Evolutionary conservation across 1,284 basidiomycete genomes (phyloP).

Genomic region (Fistulina hepatica): DNA sequence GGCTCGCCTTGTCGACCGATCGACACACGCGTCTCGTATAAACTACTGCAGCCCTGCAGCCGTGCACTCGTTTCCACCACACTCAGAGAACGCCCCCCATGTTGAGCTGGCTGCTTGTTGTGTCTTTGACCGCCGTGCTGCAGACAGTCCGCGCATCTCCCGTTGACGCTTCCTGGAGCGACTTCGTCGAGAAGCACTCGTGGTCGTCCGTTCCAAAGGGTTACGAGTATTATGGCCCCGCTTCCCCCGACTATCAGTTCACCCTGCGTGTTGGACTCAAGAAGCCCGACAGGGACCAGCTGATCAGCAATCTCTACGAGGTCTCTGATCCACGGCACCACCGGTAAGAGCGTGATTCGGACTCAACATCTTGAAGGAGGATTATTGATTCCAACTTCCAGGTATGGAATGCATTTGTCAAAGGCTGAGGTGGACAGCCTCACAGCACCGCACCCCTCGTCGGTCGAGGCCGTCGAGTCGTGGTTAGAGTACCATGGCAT

Average conservation of each 20-base stretch:
- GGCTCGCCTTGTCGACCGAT: too few relatives aligned
- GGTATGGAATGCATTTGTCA: slow-evolving; percentile 35
- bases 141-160: too few relatives aligned
- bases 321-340: slow-evolving; percentile 36
- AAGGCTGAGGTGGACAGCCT: slow-evolving; percentile 36
- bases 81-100: too few relatives aligned
- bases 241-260: slow-evolving; percentile 27
- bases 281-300: slow-evolving; percentile 28
- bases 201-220: slow-evolving; percentile 29
- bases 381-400: not conserved
- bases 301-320: slow-evolving; percentile 30
- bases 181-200: slow-evolving; percentile 31
- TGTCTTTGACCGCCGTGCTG: too few relatives aligned
- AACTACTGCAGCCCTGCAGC: too few relatives aligned
- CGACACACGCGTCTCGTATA: too few relatives aligned
- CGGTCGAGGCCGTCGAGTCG: slow-evolving; percentile 29
- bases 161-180: slow-evolving; percentile 26
- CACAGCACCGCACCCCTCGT: slow-evolving; percentile 33
- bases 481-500: slow-evolving; percentile 38
- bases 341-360: slow-evolving; percentile 17
- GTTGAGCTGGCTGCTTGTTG: too few relatives aligned
- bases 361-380: slow-evolving; percentile 6
- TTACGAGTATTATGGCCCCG: slow-evolving; percentile 27
- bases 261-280: slow-evolving; percentile 32
- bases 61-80: too few relatives aligned